A percentile compares a stretch with the other conserved stretches of the same genome.
These are phyloP conservation scores for Ceraceosorus bombacis DNA, from an alignment of 1,284 basidiomycete species.

Conservation along the genomic window DNA sequence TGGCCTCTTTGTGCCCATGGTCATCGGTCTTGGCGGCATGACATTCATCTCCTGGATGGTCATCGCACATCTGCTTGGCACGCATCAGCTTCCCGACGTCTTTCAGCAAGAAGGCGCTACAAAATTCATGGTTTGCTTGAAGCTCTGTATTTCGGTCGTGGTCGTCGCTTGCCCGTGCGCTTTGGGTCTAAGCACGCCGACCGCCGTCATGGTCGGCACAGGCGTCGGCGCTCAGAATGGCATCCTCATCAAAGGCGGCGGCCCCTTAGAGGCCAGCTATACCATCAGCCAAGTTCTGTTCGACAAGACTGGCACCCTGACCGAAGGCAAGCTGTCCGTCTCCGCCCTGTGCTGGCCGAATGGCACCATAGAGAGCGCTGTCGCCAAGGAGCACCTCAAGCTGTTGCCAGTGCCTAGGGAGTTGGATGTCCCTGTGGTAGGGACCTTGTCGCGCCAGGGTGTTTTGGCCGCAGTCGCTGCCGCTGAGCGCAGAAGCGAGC, in stretches of 20 bases:
- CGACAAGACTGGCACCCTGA: constrained; percentile 98
- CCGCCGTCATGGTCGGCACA: constrained; percentile 98
- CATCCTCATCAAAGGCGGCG: constrained; percentile 94
- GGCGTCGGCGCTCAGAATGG: constrained; percentile 94
- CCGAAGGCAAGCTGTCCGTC: constrained; percentile 72
- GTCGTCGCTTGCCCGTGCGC: constrained; percentile 99
- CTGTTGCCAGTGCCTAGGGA: background rate
- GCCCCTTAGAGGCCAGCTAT: constrained; percentile 83
- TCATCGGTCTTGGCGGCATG: constrained; percentile 70
- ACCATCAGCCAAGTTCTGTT: constrained; percentile 73
- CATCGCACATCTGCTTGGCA: constrained; percentile 58
- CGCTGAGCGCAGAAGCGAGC: constrained; percentile 84
- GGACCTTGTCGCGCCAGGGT: constrained; percentile 22
- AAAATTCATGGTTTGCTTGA: constrained; percentile 84
- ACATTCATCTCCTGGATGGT: constrained; percentile 83
- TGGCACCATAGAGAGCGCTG: constrained; percentile 19
- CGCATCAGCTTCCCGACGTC: constrained; percentile 63
- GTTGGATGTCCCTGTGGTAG: constrained; percentile 2
- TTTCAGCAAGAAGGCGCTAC: constrained; percentile 75
- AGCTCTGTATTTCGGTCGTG: constrained; percentile 94
- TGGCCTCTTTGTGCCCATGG: constrained; percentile 87
- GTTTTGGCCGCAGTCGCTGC: constrained; percentile 62
- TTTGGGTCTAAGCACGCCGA: constrained; percentile 88
- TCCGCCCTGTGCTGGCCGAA: constrained; percentile 69
- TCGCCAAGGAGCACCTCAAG: no score